Conservation (phyloP, 495 filamentous ascomycete genomes). For the Lichina pygmaea region DNA sequence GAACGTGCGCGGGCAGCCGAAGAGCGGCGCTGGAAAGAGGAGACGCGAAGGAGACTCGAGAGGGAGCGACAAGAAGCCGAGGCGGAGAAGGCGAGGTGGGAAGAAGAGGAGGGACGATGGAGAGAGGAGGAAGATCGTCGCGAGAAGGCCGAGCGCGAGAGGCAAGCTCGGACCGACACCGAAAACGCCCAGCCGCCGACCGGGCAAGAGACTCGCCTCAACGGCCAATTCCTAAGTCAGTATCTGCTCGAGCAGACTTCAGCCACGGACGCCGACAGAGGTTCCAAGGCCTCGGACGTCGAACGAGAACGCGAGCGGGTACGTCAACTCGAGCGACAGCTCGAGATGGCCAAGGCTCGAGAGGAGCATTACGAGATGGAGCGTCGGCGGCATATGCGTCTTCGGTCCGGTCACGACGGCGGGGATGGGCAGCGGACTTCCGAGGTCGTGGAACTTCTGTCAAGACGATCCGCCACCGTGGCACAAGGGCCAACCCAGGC, state of each 20-base stretch:
- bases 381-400: slow-evolving; percentile 26
- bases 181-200: slow-evolving; percentile 35
- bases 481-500: background rate
- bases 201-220: slow-evolving; percentile 35
- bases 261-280: background rate
- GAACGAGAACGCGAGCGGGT: slow-evolving; percentile 28
- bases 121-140: slow-evolving; percentile 55
- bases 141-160: slow-evolving; percentile 44
- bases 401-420: background rate
- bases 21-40: slow-evolving; percentile 55
- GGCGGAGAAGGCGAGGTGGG: slow-evolving; percentile 57
- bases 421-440: background rate
- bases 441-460: background rate
- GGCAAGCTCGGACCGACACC: slow-evolving; percentile 33
- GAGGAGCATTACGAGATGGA: slow-evolving; percentile 66
- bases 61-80: slow-evolving; percentile 41
- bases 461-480: background rate
- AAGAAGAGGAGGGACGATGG: slow-evolving; percentile 64
- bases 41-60: slow-evolving; percentile 37
- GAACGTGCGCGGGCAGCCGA: slow-evolving; percentile 38
- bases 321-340: slow-evolving; percentile 57
- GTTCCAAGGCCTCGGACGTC: slow-evolving; percentile 4
- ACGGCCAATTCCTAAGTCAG: slow-evolving; percentile 65
- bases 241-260: slow-evolving; percentile 30
- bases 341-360: slow-evolving; percentile 62